Conservation (phyloP, 2,329 filamentous ascomycete species). For the Aspergillus jensenii region DNA sequence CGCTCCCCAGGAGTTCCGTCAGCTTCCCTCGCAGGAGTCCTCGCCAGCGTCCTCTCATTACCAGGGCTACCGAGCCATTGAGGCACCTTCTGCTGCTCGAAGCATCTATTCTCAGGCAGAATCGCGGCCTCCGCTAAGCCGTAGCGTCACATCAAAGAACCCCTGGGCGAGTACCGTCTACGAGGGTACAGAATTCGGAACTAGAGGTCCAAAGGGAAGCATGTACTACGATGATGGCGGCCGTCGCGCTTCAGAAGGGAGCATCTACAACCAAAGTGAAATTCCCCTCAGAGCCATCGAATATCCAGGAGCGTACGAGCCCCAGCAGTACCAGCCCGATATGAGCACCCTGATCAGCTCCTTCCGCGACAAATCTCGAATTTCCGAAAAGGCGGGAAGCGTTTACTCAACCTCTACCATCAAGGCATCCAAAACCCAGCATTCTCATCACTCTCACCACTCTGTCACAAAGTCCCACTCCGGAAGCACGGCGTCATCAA, state of each 20-base stretch:
- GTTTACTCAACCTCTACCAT: constrained; percentile 39
- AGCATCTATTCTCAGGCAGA: constrained; percentile 30
- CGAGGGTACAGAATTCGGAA: constrained; percentile 37
- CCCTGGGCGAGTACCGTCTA: constrained; percentile 43
- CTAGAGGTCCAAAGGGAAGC: constrained; percentile 17
- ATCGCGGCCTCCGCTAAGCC: constrained; percentile 31
- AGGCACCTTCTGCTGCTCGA: constrained; percentile 26
- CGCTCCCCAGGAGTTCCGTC: constrained; percentile 23
- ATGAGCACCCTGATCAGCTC: constrained; percentile 44
- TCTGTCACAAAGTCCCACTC: constrained; percentile 22
- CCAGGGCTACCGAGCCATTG: constrained; percentile 33
- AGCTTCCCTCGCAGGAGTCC: constrained; percentile 17
- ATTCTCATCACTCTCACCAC: constrained; percentile 23
- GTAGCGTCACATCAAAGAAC: constrained; percentile 40
- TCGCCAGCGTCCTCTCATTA: constrained; percentile 26
- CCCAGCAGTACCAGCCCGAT: constrained; percentile 27
- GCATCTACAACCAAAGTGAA: constrained; percentile 35
- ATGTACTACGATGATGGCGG: constrained; percentile 29
- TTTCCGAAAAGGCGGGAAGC: constrained; percentile 27
- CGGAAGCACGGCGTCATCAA: constrained; percentile 31
- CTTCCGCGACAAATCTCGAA: constrained; percentile 36
- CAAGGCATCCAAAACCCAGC: constrained; percentile 32
- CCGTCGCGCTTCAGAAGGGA: constrained; percentile 39
- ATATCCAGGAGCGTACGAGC: constrained; percentile 31
- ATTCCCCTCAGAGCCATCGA: constrained; percentile 42